Base-by-base conservation (phyloP, 371 early-diverging fungal genomes). In the Rhizopus delemar region DNA sequence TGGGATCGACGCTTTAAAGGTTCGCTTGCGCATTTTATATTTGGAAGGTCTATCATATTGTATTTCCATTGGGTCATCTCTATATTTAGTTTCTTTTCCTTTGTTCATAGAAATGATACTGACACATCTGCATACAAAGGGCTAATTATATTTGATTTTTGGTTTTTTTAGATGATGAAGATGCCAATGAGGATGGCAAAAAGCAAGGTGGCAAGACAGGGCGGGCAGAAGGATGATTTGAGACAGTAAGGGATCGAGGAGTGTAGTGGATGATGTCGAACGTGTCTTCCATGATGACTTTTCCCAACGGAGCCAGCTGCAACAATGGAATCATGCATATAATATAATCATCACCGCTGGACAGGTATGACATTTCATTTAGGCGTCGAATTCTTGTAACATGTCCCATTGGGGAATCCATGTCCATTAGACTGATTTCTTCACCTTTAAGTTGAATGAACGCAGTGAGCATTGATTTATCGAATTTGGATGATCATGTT, bases 61-160 rank as follows among this genome's bases (percentile, higher is more conserved):
- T n/a, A n/a, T n/a, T n/a, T n/a, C n/a, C n/a, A n/a, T n/a, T n/a
- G n/a, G n/a, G n/a, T n/a, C n/a, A n/a, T n/a, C n/a, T n/a, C n/a
- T n/a, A n/a, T n/a, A n/a, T n/a, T n/a, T n/a, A n/a, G n/a, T 38
- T 38, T 38, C 38, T 38, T 38, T 38, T 38, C 11, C 11, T 38
- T 38, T 38, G 5, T 38, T 43, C 16, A 51, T 34, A 52, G 34
- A 52, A 52, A 8, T 33, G 34, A 29, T 34, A 52, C 36, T 3
- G 52, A 15, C 53, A 52, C 15, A 52, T 52, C 36, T 52, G 8
- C 36, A 52, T 52, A 52, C 39, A 52, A 52, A 52, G 53, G 53
- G 36, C 53, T 52, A 52, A 39, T 52, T 52, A 35, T 52, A 52
- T 52, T 52, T 52, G 36, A 35, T 39, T 52, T 52, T 52, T 52